phyloP scores from a whole-genome alignment of 2,329 filamentous ascomycete genomes.

The Amesomyces nigricolor region DNA sequence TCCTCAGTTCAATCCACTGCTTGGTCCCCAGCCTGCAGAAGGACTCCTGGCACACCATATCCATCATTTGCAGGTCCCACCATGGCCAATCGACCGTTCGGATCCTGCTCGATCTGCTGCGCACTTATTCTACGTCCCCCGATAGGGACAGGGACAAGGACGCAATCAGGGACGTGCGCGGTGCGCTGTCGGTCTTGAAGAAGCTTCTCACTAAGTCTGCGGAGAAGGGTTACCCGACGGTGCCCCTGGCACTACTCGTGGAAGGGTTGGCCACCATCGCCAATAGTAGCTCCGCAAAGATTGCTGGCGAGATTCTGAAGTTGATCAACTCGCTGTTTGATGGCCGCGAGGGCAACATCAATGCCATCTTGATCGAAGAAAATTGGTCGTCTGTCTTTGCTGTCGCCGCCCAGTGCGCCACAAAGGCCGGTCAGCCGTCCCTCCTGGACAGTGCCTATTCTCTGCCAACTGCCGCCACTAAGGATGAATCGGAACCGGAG shows the following conservation, averaged over 20 bases:
- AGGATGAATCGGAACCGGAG: constrained; percentile 31
- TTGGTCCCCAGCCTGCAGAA: constrained; percentile 56
- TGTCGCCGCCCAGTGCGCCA: constrained; percentile 52
- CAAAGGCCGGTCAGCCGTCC: constrained; percentile 26
- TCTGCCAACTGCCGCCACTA: constrained; percentile 18
- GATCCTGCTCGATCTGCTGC: constrained; percentile 58
- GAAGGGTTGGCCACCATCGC: constrained; percentile 51
- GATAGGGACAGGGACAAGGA: constrained; percentile 40
- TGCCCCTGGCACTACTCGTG: constrained; percentile 54
- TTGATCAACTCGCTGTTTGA: constrained; percentile 53
- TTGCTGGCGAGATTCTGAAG: constrained; percentile 43
- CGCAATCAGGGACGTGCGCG: constrained; percentile 52
- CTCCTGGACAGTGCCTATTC: constrained; percentile 22
- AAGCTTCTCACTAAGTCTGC: constrained; percentile 56
- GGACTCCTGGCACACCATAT: constrained; percentile 63
- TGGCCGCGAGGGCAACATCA: constrained; percentile 47
- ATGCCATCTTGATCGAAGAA: constrained; percentile 55
- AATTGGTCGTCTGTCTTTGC: constrained; percentile 60
- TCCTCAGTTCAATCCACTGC: constrained; percentile 67
- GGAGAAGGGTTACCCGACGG: constrained; percentile 53
- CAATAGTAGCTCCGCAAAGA: constrained; percentile 40
- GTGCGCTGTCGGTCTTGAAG: constrained; percentile 57
- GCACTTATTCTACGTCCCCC: constrained; percentile 38
- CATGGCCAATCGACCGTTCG: constrained; percentile 64
- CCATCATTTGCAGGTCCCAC: constrained; percentile 67